phyloP scores from a whole-genome alignment of 2,329 filamentous ascomycete species.

The Diaporthe velutina region DNA sequence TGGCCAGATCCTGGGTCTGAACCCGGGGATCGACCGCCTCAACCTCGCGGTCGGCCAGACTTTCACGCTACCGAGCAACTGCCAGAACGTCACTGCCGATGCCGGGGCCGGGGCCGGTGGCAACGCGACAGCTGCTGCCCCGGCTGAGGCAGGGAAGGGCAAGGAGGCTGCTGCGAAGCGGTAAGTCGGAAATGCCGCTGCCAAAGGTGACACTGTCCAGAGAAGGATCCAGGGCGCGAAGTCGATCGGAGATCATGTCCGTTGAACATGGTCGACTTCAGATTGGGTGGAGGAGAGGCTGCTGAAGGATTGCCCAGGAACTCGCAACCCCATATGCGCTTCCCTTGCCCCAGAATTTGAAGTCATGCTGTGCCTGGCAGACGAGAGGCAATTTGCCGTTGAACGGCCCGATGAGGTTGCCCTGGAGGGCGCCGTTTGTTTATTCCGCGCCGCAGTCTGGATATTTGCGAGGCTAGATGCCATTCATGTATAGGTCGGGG shows the following conservation, averaged over 20 bases:
- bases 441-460: background rate
- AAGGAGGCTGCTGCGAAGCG: constrained; percentile 5
- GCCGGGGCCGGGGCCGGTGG: background rate
- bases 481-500: background rate
- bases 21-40: constrained; percentile 22
- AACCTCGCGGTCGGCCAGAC: constrained; percentile 27
- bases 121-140: constrained; percentile 1
- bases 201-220: background rate
- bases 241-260: background rate
- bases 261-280: too few species aligned
- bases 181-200: background rate
- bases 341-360: background rate
- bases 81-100: constrained; percentile 24
- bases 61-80: constrained; percentile 31
- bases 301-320: background rate
- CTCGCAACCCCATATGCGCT: background rate
- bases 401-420: constrained; percentile 7
- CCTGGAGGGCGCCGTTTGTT: background rate
- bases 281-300: background rate
- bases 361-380: background rate
- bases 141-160: background rate
- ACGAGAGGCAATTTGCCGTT: background rate
- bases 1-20: constrained; percentile 29
- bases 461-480: constrained; percentile 16
- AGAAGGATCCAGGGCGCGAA: background rate